Percentiles rank a stretch among this genome's conserved stretches.
Evolutionary conservation across 2,329 filamentous ascomycete genomes (phyloP).

Genomic region (Arthrinium phaeospermum): DNA sequence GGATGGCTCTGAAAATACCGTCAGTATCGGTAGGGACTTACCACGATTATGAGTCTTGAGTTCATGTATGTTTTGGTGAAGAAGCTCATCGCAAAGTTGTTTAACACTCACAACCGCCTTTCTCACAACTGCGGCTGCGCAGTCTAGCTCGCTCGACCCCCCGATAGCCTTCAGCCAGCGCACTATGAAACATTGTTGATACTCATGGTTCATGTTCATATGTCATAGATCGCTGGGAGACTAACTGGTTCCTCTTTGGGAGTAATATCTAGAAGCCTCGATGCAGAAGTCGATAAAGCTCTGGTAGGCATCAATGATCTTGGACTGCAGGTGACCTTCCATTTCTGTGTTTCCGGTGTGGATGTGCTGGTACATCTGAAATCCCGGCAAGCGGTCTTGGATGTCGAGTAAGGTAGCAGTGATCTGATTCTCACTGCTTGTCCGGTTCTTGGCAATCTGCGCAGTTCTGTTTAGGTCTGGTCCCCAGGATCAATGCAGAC

Average conservation of each 20-base stretch:
- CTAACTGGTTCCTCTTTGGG: neutral
- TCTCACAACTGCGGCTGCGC: neutral
- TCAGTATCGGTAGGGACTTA: neutral
- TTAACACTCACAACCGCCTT: neutral
- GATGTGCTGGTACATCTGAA: conserved; percentile 5
- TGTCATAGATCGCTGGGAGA: neutral
- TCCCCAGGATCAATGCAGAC: neutral
- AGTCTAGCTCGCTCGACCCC: neutral
- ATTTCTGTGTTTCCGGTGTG: neutral
- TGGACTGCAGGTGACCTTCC: conserved; percentile 1
- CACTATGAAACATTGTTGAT: neutral
- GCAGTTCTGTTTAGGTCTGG: neutral
- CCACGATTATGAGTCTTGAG: neutral
- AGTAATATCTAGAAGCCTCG: neutral
- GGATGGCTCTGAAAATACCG: neutral
- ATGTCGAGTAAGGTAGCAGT: neutral
- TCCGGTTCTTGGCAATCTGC: conserved; percentile 8
- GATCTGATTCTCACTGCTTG: neutral
- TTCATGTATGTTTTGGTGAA: conserved; percentile 3
- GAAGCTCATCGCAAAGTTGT: neutral
- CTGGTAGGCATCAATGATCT: conserved; percentile 8
- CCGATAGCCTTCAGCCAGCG: neutral
- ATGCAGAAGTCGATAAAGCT: conserved; percentile 14
- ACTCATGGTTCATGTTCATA: neutral
- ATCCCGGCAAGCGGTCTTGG: neutral